Percentiles rank a stretch among this genome's conserved stretches.
phyloP scores from a whole-genome alignment of 257 asterid species.

The Schizonepeta tenuifolia region DNA sequence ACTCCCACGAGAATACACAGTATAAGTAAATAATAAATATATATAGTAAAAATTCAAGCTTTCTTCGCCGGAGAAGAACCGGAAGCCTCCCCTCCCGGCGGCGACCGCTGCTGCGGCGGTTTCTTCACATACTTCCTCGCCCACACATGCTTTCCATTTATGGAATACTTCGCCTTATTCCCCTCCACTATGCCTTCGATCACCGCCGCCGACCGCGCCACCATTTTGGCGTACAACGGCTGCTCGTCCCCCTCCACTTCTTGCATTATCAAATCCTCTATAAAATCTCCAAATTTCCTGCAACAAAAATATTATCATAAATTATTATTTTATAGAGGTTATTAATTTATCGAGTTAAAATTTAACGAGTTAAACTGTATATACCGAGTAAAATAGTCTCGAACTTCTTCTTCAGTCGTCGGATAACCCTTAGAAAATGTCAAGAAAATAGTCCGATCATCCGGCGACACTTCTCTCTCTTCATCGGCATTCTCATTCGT shows the following conservation, averaged over 20 bases:
- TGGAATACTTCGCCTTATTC: slow-evolving; percentile 61
- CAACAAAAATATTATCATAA: too few species aligned
- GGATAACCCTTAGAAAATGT: slow-evolving; percentile 86
- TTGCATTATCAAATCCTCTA: slow-evolving; percentile 71
- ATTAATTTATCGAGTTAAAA: too few species aligned
- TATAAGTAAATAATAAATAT: too few species aligned
- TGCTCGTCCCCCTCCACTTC: slow-evolving; percentile 62
- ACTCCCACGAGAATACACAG: too few species aligned
- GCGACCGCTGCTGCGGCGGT: slow-evolving; percentile 24
- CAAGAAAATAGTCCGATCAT: slow-evolving; percentile 71
- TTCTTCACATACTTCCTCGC: slow-evolving; percentile 66
- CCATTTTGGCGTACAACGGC: slow-evolving; percentile 65
- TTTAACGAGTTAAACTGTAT: too few species aligned
- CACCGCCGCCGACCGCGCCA: slow-evolving; percentile 39
- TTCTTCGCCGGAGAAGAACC: slow-evolving; percentile 12
- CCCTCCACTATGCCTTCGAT: slow-evolving; percentile 50
- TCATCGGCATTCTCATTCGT: slow-evolving; percentile 12
- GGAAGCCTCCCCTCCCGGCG: slow-evolving; percentile 28
- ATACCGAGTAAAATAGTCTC: slow-evolving; percentile 68
- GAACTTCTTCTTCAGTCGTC: slow-evolving; percentile 51
- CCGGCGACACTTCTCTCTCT: slow-evolving; percentile 43
- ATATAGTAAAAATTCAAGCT: background rate
- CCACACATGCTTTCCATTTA: slow-evolving; percentile 88
- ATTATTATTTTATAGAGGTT: too few species aligned
- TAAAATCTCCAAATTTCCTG: slow-evolving; percentile 74